phyloP scores from a whole-genome alignment of 768 basidiomycete species.

The Chalciporus piperatus region DNA sequence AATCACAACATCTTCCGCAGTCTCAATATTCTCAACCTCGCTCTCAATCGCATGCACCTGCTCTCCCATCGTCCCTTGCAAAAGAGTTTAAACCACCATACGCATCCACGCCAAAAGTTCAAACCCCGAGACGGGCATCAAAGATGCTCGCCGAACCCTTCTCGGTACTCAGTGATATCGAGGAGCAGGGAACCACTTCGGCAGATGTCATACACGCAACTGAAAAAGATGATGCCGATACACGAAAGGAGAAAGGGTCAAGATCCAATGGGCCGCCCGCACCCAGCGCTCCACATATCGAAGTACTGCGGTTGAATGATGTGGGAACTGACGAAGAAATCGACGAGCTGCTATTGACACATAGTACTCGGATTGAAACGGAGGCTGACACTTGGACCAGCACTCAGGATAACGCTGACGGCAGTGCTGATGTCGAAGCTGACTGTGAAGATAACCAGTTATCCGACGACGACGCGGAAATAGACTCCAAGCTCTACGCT shows the following conservation, averaged over 20 bases:
- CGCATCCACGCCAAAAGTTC: constrained; percentile 18
- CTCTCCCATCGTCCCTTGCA: constrained; percentile 18
- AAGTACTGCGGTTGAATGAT: constrained; percentile 10
- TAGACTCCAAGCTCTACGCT: not conserved
- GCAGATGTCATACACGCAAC: not conserved
- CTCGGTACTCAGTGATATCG: not conserved
- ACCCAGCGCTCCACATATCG: constrained; percentile 8
- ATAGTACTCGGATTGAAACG: not conserved
- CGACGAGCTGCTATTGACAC: constrained; percentile 7
- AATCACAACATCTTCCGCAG: constrained; percentile 22
- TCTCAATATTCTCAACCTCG: constrained; percentile 31
- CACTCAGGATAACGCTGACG: not conserved
- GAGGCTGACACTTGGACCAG: not conserved
- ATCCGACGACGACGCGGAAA: constrained; percentile 7
- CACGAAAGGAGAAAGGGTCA: not conserved
- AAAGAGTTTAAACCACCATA: constrained; percentile 19
- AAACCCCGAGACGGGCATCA: not conserved
- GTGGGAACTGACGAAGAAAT: constrained; percentile 10
- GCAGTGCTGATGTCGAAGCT: not conserved
- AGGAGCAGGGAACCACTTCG: not conserved
- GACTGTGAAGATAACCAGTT: not conserved
- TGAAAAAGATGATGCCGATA: not conserved
- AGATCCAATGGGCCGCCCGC: not conserved
- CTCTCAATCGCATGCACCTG: constrained; percentile 4
- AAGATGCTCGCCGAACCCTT: constrained; percentile 4